Percentiles rank a stretch among this genome's conserved stretches.
Conservation (phyloP, 2,329 filamentous ascomycete genomes). For the Colletotrichum abscissum region DNA sequence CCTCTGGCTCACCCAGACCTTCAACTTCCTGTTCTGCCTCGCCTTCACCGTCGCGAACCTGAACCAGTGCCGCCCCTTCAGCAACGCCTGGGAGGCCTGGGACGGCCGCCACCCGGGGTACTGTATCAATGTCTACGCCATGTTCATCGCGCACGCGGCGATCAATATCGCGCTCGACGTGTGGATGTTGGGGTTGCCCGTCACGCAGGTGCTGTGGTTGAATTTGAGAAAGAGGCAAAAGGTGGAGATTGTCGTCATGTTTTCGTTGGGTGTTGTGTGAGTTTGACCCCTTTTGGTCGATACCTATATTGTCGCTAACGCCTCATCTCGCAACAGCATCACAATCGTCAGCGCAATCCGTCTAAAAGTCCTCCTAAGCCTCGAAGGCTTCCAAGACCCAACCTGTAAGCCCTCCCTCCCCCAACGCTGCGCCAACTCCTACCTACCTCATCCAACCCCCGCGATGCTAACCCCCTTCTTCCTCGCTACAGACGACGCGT, state of each 20-base stretch:
- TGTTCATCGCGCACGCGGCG: constrained; percentile 52
- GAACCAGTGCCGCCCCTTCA: constrained; percentile 54
- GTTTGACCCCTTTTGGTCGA: background rate
- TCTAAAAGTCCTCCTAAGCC: constrained; percentile 49
- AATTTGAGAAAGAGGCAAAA: constrained; percentile 50
- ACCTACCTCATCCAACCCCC: constrained; percentile 36
- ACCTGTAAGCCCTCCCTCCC: constrained; percentile 42
- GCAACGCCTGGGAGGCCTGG: constrained; percentile 55
- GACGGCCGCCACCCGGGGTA: constrained; percentile 41
- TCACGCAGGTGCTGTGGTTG: constrained; percentile 48
- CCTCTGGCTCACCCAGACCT: constrained; percentile 37
- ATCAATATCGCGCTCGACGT: constrained; percentile 58
- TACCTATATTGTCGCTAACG: background rate
- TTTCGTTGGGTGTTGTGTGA: constrained; percentile 44
- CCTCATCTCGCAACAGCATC: constrained; percentile 43
- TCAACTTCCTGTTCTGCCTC: constrained; percentile 25
- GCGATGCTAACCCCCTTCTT: background rate
- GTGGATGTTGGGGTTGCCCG: constrained; percentile 53
- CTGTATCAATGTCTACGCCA: constrained; percentile 50
- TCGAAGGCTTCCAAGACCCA: constrained; percentile 49
- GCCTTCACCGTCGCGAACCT: constrained; percentile 49
- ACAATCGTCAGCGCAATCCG: constrained; percentile 49
- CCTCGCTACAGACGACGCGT: constrained; percentile 44
- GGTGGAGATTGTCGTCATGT: constrained; percentile 49
- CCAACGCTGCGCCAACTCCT: too few relatives aligned